A percentile compares a stretch with the other conserved stretches of the same genome.
These are phyloP conservation scores for Auricularia cornea DNA, from an alignment of 768 basidiomycete genomes.

Conservation along the genomic window DNA sequence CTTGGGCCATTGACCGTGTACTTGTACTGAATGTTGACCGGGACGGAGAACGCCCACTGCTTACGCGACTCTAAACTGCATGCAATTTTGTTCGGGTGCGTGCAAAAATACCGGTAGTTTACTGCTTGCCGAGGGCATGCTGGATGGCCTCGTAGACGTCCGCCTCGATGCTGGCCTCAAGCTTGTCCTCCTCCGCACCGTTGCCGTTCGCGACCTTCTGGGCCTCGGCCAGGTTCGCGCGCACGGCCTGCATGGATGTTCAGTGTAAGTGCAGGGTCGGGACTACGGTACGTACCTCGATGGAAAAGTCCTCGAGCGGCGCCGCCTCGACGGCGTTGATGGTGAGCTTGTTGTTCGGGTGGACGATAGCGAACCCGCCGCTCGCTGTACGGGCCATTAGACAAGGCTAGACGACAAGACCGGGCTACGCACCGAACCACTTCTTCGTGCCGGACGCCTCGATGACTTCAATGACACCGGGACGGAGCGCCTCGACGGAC, in stretches of 20 bases:
- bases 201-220: constrained; percentile 69
- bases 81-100: too few species aligned
- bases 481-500: constrained; percentile 89
- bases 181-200: constrained; percentile 88
- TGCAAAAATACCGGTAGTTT: constrained; percentile 6
- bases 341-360: constrained; percentile 93
- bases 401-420: not conserved
- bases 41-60: too few species aligned
- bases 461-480: constrained; percentile 91
- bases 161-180: constrained; percentile 88
- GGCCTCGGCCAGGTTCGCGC: constrained; percentile 83
- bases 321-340: constrained; percentile 97
- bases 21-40: too few species aligned
- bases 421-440: constrained; percentile 77
- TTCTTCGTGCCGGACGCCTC: constrained; percentile 81
- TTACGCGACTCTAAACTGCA: too few species aligned
- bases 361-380: constrained; percentile 94
- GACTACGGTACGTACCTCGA: constrained; percentile 54
- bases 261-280: not conserved
- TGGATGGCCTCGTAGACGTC: constrained; percentile 96
- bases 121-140: constrained; percentile 58
- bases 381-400: constrained; percentile 49
- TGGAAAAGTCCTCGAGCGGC: constrained; percentile 80
- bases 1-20: too few species aligned
- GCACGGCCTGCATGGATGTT: constrained; percentile 58